Evolutionary conservation across 1,284 basidiomycete genomes (phyloP), one percentile per base, ranked within the genome.

Genomic region (Trichosporon asahii): DNA sequence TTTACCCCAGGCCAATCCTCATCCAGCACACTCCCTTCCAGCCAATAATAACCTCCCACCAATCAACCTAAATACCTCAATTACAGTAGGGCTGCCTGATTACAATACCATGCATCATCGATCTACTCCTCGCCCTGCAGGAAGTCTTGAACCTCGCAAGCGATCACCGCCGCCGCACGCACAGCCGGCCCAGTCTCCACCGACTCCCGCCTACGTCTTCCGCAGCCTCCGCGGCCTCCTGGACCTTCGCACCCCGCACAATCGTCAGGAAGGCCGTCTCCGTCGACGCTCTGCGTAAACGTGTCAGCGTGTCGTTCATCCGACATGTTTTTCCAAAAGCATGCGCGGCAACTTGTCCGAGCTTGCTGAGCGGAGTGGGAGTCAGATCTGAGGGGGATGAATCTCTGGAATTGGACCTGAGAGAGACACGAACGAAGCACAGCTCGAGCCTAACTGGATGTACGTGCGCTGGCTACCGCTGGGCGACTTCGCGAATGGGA

Each of bases 231-330:
- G 31, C 8, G 31, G 25, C 27, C 55, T 57, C 53, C 31, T 25
- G 27, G 2, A 27, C 63, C 49, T 53, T 14, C 37, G 35, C 23
- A 77, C 74, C 66, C 78, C 78, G 67, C 44, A 80, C 78, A 72
- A 80, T 78, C 49, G 76, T 69, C 66, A 80, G 68, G 73, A 80
- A 80, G 6, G 76, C 78, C 11, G 76, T 76, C 67, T 80, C 78
- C 7, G 76, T 80, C 63, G 78, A 79, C 18, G 76, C 74, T 68
- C 78, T 79, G 60, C 31, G 31, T 37, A 37, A 33, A 2, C 2
- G 9, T 11, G 44, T 25, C 21, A 33, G 53, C 49, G 64, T 63
- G 46, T 15, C n/a, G 27, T 29, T 37, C 35, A 2, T 8, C 8
- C 31, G 37, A n/a, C n/a, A n/a, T 40, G 37, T 40, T 40, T 14